Evolutionary conservation across 306 rosid genomes (phyloP).

Genomic region (Pterocarpus macrocarpus): DNA sequence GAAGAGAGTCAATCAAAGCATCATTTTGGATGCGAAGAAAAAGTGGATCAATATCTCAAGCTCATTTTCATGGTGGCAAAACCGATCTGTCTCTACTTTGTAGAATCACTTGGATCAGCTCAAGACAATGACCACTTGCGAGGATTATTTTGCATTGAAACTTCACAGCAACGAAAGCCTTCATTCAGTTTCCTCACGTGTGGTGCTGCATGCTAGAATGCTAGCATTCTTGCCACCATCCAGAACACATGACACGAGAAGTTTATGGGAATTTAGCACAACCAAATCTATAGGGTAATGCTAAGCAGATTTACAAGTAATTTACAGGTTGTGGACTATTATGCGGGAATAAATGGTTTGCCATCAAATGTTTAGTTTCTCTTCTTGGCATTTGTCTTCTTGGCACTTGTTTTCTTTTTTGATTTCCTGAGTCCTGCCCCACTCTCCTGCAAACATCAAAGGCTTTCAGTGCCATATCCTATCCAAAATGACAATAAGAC

Average conservation of each 20-base stretch:
- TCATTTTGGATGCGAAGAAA: background rate
- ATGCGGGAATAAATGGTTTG: conserved; percentile 25
- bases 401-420: conserved; percentile 61
- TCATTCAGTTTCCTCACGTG: conserved; percentile 14
- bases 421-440: conserved; percentile 62
- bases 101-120: conserved; percentile 35
- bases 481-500: conserved; percentile 1
- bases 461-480: conserved; percentile 40
- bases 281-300: conserved; percentile 15
- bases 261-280: conserved; percentile 9
- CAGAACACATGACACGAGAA: conserved; percentile 20
- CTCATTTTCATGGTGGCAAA: conserved; percentile 11
- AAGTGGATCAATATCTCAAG: conserved; percentile 22
- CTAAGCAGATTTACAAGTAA: conserved; percentile 38
- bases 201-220: conserved; percentile 28
- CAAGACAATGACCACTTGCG: conserved; percentile 18
- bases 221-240: conserved; percentile 28
- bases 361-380: conserved; percentile 47
- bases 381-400: conserved; percentile 65
- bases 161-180: conserved; percentile 38
- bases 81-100: conserved; percentile 31
- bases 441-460: conserved; percentile 67
- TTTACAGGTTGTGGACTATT: conserved; percentile 37
- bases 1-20: background rate
- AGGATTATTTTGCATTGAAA: conserved; percentile 19